Conservation (phyloP, 2,329 filamentous ascomycete genomes). For the Fusarium sp. region DNA sequence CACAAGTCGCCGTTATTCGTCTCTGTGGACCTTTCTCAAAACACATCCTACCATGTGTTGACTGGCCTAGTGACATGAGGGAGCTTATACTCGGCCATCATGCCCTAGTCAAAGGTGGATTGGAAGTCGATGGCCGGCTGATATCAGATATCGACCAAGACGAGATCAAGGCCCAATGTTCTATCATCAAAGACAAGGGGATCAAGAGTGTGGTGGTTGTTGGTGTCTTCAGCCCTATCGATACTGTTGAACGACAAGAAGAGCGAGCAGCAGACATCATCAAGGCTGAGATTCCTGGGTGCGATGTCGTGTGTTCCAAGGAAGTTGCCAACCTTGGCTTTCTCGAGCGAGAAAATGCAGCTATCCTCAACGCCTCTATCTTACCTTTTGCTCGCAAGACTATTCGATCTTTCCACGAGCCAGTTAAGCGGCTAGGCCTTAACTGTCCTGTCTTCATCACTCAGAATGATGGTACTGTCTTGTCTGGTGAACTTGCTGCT, state of each 20-base stretch:
- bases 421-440: slow-evolving; percentile 65
- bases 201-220: slow-evolving; percentile 64
- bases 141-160: slow-evolving; percentile 62
- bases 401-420: slow-evolving; percentile 68
- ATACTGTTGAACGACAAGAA: slow-evolving; percentile 64
- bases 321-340: slow-evolving; percentile 69
- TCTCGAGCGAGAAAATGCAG: slow-evolving; percentile 75
- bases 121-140: slow-evolving; percentile 66
- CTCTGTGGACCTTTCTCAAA: slow-evolving; percentile 69
- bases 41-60: slow-evolving; percentile 65
- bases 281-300: slow-evolving; percentile 56
- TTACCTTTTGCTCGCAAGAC: slow-evolving; percentile 70
- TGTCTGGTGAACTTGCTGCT: slow-evolving; percentile 67
- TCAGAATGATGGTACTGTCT: slow-evolving; percentile 74
- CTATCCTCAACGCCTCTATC: slow-evolving; percentile 75
- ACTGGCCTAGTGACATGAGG: slow-evolving; percentile 67
- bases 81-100: slow-evolving; percentile 62
- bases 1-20: slow-evolving; percentile 67
- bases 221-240: slow-evolving; percentile 69
- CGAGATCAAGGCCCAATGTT: slow-evolving; percentile 59
- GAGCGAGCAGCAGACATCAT: slow-evolving; percentile 63
- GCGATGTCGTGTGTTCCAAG: slow-evolving; percentile 65
- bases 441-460: slow-evolving; percentile 72
- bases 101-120: slow-evolving; percentile 63
- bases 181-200: slow-evolving; percentile 57